phyloP scores from a whole-genome alignment of 2,329 filamentous ascomycete genomes.

The Scedosporium dehoogii region DNA sequence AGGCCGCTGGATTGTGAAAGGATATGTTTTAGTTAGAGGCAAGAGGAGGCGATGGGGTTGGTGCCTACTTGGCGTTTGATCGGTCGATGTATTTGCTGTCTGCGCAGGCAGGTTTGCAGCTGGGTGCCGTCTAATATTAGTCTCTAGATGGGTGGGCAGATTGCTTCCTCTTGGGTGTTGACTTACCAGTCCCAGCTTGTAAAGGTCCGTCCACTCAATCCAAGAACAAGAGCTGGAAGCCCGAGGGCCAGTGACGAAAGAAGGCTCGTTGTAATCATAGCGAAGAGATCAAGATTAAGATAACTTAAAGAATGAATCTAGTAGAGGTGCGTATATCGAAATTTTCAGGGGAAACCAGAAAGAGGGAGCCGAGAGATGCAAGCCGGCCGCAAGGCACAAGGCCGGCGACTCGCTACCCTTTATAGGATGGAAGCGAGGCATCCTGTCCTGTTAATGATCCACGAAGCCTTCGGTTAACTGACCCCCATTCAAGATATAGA shows the following conservation, averaged over 20 bases:
- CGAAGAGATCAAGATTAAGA: background rate
- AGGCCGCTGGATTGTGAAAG: background rate
- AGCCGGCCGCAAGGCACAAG: background rate
- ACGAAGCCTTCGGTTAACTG: background rate
- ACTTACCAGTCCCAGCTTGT: constrained; percentile 6
- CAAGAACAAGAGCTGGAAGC: background rate
- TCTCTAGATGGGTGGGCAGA: background rate
- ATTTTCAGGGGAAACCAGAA: background rate
- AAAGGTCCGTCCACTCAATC: constrained; percentile 2
- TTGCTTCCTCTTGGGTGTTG: background rate
- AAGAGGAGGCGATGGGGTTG: background rate
- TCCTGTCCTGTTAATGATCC: background rate
- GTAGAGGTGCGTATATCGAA: background rate
- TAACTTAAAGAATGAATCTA: background rate
- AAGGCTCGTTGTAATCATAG: background rate
- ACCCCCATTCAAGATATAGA: background rate
- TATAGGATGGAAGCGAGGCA: background rate
- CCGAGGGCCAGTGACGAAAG: background rate
- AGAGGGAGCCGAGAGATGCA: background rate
- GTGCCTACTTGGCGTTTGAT: background rate
- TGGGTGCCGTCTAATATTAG: background rate
- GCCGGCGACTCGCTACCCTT: background rate
- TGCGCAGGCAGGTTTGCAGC: constrained; percentile 4
- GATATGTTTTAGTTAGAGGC: too few species aligned
- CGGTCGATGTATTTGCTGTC: background rate